These are phyloP conservation scores for Aphanocladium album DNA, from an alignment of 2,329 filamentous ascomycete species.

Conservation along the genomic window DNA sequence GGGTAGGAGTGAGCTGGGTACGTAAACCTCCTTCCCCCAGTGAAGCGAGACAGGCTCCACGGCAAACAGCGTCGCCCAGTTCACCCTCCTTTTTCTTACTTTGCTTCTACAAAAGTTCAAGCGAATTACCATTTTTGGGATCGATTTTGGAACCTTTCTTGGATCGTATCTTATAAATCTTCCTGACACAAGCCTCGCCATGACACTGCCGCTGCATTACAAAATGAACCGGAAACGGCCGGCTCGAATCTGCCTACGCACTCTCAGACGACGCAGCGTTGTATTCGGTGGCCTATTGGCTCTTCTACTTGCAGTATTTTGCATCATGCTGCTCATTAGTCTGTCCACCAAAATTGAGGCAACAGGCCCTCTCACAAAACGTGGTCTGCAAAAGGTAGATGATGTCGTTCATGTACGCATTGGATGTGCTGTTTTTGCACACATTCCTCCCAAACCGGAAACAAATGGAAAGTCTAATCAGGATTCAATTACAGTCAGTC, in stretches of 20 bases:
- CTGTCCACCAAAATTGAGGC: background rate
- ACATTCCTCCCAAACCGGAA: background rate
- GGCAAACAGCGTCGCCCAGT: background rate
- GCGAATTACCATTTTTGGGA: constrained; percentile 18
- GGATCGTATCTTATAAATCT: constrained; percentile 19
- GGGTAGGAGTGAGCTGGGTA: no score
- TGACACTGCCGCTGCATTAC: background rate
- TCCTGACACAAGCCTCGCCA: background rate
- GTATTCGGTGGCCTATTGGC: constrained; percentile 5
- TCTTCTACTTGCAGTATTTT: background rate
- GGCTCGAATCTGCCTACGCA: constrained; percentile 5
- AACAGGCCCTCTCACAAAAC: background rate
- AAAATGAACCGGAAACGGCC: background rate
- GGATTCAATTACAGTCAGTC: background rate
- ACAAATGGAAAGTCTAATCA: background rate
- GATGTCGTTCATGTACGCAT: background rate
- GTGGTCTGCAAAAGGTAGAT: background rate
- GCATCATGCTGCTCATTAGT: background rate
- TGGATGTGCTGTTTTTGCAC: background rate
- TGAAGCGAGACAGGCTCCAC: background rate
- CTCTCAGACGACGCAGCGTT: constrained; percentile 2
- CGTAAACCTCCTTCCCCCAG: background rate
- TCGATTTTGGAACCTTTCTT: constrained; percentile 23
- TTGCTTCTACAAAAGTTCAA: background rate
- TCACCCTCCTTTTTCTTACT: background rate